These are phyloP conservation scores for Thuja plicata DNA, from an alignment of 83 land plant genomes.

Conservation along the genomic window DNA sequence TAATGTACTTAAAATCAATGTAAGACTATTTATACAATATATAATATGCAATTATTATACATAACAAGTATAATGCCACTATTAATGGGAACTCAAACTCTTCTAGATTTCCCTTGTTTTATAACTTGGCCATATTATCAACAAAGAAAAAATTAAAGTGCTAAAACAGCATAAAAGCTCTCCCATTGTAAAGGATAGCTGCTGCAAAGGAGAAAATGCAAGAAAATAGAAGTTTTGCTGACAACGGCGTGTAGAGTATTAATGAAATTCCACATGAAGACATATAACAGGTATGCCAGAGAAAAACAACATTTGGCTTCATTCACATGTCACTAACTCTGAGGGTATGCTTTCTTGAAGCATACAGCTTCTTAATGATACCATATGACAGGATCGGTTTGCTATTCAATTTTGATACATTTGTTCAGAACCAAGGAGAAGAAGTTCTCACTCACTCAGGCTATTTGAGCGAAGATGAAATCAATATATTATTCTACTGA, in stretches of 20 bases:
- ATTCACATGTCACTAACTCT: not conserved
- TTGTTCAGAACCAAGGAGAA: not conserved
- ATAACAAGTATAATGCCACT: not conserved
- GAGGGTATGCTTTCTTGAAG: too few species aligned
- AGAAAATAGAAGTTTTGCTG: not conserved
- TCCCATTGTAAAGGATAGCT: slow-evolving; percentile 11
- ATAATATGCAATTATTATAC: not conserved
- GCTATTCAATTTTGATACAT: not conserved
- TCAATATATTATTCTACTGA: not conserved
- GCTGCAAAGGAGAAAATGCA: not conserved
- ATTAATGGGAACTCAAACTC: not conserved
- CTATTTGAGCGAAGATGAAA: not conserved
- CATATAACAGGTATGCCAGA: not conserved
- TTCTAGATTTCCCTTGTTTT: not conserved
- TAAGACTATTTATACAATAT: not conserved
- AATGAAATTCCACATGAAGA: not conserved
- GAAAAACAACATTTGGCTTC: not conserved
- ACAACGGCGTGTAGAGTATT: not conserved
- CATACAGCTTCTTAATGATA: too few species aligned
- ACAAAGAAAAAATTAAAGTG: not conserved
- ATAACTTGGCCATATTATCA: not conserved
- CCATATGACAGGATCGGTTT: not conserved
- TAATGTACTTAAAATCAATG: not conserved
- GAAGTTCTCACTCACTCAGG: not conserved
- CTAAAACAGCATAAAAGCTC: not conserved